Conservation (phyloP, 2,329 filamentous ascomycete genomes). For the Nigrospora oryzae region DNA sequence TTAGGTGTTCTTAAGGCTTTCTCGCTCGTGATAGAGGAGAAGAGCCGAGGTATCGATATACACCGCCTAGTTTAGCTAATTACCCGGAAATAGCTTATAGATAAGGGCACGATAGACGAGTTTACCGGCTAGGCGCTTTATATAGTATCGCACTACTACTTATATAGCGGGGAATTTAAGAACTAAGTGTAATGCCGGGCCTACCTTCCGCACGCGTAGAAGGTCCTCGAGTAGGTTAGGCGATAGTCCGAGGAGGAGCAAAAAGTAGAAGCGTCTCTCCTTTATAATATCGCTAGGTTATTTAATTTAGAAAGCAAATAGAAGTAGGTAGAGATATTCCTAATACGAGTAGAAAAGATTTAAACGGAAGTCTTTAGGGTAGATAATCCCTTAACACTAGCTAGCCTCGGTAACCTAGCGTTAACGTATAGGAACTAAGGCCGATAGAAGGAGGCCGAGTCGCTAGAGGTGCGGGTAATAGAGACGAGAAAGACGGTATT, state of each 20-base stretch:
- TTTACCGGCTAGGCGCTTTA: constrained; percentile 13
- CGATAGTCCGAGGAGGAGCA: constrained; percentile 6
- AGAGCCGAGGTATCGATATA: constrained; percentile 13
- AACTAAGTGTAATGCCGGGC: constrained; percentile 6
- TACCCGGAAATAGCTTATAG: constrained; percentile 18
- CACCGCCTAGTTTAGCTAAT: constrained; percentile 26
- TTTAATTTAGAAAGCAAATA: neutral
- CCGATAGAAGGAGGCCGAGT: constrained; percentile 2
- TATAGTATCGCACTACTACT: constrained; percentile 11
- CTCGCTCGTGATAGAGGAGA: constrained; percentile 15
- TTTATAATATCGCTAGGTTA: neutral
- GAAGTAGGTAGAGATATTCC: neutral
- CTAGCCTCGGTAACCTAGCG: neutral
- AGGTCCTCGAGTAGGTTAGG: constrained; percentile 8
- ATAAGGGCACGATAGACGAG: neutral
- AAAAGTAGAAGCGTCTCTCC: neutral
- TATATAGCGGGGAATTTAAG: constrained; percentile 7
- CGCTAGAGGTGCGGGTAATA: constrained; percentile 1
- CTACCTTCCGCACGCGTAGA: constrained; percentile 15
- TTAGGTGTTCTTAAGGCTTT: constrained; percentile 20
- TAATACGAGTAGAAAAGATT: neutral
- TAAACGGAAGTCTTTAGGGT: neutral
- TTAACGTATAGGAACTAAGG: neutral
- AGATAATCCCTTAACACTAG: neutral
- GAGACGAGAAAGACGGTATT: constrained; percentile 2